phyloP scores from a whole-genome alignment of 306 rosid genomes.

The Vigna radiata region DNA sequence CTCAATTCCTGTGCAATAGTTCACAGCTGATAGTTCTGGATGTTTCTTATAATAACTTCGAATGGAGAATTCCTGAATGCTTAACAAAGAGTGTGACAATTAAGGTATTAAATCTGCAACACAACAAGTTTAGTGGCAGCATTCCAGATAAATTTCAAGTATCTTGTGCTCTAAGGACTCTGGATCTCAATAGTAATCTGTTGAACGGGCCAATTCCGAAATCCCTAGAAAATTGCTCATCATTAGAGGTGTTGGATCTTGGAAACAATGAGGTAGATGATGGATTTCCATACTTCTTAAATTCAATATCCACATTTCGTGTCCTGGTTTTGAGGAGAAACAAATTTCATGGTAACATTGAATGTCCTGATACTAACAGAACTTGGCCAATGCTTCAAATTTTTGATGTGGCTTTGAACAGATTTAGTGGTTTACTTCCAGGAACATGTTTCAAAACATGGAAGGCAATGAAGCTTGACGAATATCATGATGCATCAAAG shows the following conservation, averaged over 20 bases:
- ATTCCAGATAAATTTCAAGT: constrained; percentile 34
- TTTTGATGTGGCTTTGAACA: constrained; percentile 55
- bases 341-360: constrained; percentile 40
- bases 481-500: background rate
- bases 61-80: constrained; percentile 45
- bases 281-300: constrained; percentile 44
- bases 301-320: constrained; percentile 32
- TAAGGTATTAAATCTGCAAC: constrained; percentile 36
- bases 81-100: background rate
- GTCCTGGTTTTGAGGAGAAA: constrained; percentile 51
- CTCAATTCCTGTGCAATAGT: constrained; percentile 47
- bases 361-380: constrained; percentile 12
- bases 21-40: constrained; percentile 45
- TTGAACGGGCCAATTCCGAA: constrained; percentile 43
- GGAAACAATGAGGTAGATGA: constrained; percentile 44
- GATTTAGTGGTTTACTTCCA: constrained; percentile 47
- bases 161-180: constrained; percentile 39
- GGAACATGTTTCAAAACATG: constrained; percentile 19
- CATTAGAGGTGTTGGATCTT: constrained; percentile 46
- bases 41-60: constrained; percentile 40
- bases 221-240: constrained; percentile 38
- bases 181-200: constrained; percentile 43
- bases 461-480: constrained; percentile 46
- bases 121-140: constrained; percentile 31
- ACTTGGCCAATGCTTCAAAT: constrained; percentile 53